Evolutionary conservation across 2,329 filamentous ascomycete species (phyloP).

Genomic region (Arachnopeziza araneosa): DNA sequence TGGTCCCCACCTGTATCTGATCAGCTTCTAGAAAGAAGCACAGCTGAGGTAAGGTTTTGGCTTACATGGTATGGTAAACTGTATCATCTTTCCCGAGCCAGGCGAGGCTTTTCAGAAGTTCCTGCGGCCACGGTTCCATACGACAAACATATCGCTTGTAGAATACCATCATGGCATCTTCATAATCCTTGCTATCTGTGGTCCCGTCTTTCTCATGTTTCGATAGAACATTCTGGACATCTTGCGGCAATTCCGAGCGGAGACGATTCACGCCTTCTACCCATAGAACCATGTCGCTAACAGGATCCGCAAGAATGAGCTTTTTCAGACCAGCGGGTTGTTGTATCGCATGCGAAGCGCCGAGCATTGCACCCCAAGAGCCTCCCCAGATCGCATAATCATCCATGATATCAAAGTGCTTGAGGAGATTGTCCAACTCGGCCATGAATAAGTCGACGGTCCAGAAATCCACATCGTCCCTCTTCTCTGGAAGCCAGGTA

Average conservation of each 20-base stretch:
- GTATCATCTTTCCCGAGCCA: not conserved
- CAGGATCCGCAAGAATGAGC: conserved; percentile 33
- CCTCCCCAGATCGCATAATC: conserved; percentile 43
- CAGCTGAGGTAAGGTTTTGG: too few relatives aligned
- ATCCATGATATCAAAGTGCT: conserved; percentile 34
- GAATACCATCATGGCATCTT: not conserved
- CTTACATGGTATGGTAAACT: not conserved
- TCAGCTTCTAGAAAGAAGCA: too few relatives aligned
- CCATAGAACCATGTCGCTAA: conserved; percentile 23
- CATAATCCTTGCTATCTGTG: not conserved
- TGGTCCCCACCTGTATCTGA: too few relatives aligned
- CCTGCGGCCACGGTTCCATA: not conserved
- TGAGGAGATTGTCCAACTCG: conserved; percentile 44
- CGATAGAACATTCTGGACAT: conserved; percentile 14
- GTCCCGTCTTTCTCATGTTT: not conserved
- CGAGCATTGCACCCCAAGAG: conserved; percentile 50
- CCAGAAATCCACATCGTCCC: conserved; percentile 37
- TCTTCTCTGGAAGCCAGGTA: not conserved
- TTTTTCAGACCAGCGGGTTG: conserved; percentile 34
- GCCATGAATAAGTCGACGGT: conserved; percentile 40
- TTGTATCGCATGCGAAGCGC: conserved; percentile 36
- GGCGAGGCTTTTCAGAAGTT: not conserved
- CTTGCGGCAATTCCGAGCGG: conserved; percentile 21
- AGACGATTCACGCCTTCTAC: conserved; percentile 16
- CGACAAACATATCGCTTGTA: not conserved